Base-by-base conservation (phyloP, 345 rosid genomes). In the Heritiera fomes region DNA sequence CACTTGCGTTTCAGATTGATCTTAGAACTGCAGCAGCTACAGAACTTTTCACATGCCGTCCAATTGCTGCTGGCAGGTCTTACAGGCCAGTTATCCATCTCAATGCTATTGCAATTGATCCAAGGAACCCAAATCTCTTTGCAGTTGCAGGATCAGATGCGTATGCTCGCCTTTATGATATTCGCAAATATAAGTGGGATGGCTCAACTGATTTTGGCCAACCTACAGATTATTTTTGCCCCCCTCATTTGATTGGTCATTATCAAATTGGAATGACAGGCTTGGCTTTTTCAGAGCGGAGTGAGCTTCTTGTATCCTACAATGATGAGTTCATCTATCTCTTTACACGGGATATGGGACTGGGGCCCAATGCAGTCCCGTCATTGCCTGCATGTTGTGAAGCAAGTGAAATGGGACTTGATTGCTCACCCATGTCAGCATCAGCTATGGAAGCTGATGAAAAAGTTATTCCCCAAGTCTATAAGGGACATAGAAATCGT, bases 251-350 rank as follows among this genome's bases (percentile, higher is more conserved):
- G 85, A 73, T 89, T 52, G 97, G 95, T 62, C 85, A 88, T 75
- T 77, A 40, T 6, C 72, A 77, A 5, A 85, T 90, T 76, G 97
- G 97, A 75, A 90, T 96, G 53, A 96, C 98, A 6, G 98, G 98
- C 71, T 90, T 96, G 82, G 89, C 97, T 73, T 96, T 89, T 85
- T 96, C 98, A 2, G 92, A 89, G 76, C 93, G 89, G 80, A 92
- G 98, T 4, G 97, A 94, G 80, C 98, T 96, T 82, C 93, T 96
- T 15, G 97, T 86, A 78, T 90, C 98, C 2, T 94, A 96, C 81
- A 88, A 81, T 80, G 86, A 91, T 13, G 97, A 96, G 43, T 84
- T 74, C 81, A 90, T 96, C 78, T 96, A 96, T 83, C 93, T 96
- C 46, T 94, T 96, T 73, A 79, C 87, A 0, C 80, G 53, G 50